Conservation (phyloP, 176 grass and related monocot species). For the Paspalum notatum region DNA sequence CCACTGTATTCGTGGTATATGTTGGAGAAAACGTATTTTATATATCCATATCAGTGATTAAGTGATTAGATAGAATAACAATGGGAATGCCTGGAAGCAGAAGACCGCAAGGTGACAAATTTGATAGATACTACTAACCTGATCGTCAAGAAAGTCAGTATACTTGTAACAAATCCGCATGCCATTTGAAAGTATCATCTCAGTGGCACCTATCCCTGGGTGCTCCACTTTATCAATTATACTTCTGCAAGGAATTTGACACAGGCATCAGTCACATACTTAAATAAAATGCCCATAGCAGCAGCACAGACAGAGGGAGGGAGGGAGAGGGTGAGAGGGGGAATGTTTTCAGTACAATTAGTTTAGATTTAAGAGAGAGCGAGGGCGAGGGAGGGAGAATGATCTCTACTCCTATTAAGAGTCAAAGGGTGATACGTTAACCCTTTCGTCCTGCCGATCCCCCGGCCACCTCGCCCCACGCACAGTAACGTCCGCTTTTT, state of each 20-base stretch:
- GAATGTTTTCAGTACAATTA: neutral
- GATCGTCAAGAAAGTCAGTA: slow-evolving; percentile 99
- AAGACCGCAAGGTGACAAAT: neutral
- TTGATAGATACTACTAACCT: slow-evolving; percentile 58
- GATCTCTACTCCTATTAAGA: no score
- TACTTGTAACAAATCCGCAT: slow-evolving; percentile 94
- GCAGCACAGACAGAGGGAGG: no score
- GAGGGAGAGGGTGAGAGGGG: neutral
- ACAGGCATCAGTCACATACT: slow-evolving; percentile 13
- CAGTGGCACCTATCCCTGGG: slow-evolving; percentile 83
- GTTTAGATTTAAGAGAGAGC: slow-evolving; percentile 27
- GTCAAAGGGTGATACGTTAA: no score
- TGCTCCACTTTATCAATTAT: slow-evolving; percentile 85
- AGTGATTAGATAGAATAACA: slow-evolving; percentile 24
- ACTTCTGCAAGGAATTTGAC: slow-evolving; percentile 53
- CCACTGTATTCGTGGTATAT: slow-evolving; percentile 1
- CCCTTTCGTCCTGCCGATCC: no score
- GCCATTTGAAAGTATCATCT: slow-evolving; percentile 96
- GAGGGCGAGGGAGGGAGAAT: no score
- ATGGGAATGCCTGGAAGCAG: slow-evolving; percentile 19
- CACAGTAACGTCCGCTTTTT: no score
- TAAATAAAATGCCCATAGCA: slow-evolving; percentile 9
- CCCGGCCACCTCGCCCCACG: no score
- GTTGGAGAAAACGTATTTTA: slow-evolving; percentile 11
- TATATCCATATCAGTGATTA: neutral